Percentiles rank a stretch among this genome's conserved stretches.
Conservation (phyloP, 192 early-diverging fungal genomes). For the Backusella morwellensis region DNA sequence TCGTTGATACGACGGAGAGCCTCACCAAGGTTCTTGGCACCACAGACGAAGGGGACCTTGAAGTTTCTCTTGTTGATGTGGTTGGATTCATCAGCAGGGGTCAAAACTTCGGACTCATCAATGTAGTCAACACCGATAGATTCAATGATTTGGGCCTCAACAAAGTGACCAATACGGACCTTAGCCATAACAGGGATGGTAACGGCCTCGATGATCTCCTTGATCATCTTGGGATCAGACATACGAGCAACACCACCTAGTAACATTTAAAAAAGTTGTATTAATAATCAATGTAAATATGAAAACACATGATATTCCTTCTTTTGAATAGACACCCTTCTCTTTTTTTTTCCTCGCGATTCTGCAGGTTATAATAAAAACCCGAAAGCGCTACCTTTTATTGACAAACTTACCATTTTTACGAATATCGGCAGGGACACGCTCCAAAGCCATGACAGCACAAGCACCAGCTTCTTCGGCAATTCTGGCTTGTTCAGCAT, state of each 20-base stretch:
- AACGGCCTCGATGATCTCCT: constrained; percentile 91
- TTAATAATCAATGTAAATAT: background rate
- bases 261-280: background rate
- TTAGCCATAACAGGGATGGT: constrained; percentile 99
- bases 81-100: constrained; percentile 92
- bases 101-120: constrained; percentile 97
- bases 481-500: constrained; percentile 96
- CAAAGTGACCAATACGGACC: constrained; percentile 98
- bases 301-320: background rate
- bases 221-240: constrained; percentile 98
- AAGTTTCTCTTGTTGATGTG: constrained; percentile 95
- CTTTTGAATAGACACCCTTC: background rate
- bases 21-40: constrained; percentile 95
- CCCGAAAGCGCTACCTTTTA: background rate
- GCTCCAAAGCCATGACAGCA: constrained; percentile 97
- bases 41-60: constrained; percentile 96
- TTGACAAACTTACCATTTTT: constrained; percentile 67
- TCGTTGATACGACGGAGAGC: constrained; percentile 95
- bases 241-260: constrained; percentile 93
- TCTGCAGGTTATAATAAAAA: background rate
- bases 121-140: constrained; percentile 92
- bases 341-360: background rate
- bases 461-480: constrained; percentile 96
- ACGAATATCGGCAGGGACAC: constrained; percentile 98
- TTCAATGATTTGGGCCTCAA: constrained; percentile 94